Evolutionary conservation across 495 filamentous ascomycete species (phyloP), one percentile per base, ranked within the genome.

Genomic region (Hypoxylon intermedium): DNA sequence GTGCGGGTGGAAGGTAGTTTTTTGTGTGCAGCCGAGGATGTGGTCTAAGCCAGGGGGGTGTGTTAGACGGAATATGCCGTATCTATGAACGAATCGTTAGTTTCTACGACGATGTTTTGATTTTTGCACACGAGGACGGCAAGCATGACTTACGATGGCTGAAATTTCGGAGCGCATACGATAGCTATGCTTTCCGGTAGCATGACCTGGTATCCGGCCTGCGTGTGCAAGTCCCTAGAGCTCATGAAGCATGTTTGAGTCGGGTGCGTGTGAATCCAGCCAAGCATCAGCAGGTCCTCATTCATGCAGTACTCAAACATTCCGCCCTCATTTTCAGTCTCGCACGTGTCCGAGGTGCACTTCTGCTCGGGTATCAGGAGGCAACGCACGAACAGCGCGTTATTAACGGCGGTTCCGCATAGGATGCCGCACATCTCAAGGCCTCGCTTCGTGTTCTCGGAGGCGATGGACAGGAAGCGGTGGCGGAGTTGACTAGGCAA

Each of bases 261-360:
- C 0, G 94, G 94, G 70, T 98, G 94, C 0, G 94, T 98, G 71
- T 98, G 94, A 53, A 98, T 98, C 94, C 94, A 98, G 49, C 94
- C 94, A 6, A 97, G 81, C 56, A 94, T 86, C 75, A 97, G 87
- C 33, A 98, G 69, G 38, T 97, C 90, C 64, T 97, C 87, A 5
- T 78, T 80, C 61, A 93, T 87, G 66, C 90, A 93, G 68, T 92
- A 98, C 26, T 95, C 90, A 38, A 97, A 89, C 18, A 96, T 81
- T 0, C 83, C 85, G 30, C 79, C 80, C 67, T 96, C 93, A 63
- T 97, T 92, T 20, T 89, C 83, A 3, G 88, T 98, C 65, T 97
- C 93, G 72, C 94, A 98, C 0, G 94, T 98, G 67, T 98, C 92
- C 6, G 86, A 85, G 1, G 94, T 97, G 58, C 87, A 86, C 20